Evolutionary conservation across 108 stramenopile species (phyloP), one percentile per base, ranked within the genome.

Genomic region (Skeletonema potamos): DNA sequence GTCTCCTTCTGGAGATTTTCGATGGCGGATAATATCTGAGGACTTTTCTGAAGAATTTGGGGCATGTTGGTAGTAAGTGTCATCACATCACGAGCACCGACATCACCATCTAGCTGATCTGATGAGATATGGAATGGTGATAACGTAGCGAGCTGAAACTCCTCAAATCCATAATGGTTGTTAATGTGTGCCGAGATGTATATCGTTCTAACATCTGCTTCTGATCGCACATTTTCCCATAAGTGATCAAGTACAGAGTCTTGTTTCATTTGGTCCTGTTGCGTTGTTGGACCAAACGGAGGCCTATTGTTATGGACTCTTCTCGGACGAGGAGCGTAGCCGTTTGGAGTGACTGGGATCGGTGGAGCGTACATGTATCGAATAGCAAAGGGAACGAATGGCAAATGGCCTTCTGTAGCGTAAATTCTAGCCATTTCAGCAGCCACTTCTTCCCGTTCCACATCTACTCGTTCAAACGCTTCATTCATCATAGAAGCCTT

Each of bases 161-260:
- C 82, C 34, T 70, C 66, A 27, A 86, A 71, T 15, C 70, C 22
- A 54, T 83, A 87, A 54, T 77, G 64, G 0, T 75, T 73, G 63
- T 90, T 64, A 43, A 87, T 84, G 66, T 90, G 89, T 10, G 83
- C 86, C 20, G 83, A 85, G 7, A 90, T 57, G n/a, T 36, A 65
- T 36, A 87, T 79, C 28, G 83, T 87, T n/a, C 85, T 68, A 9
- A 85, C 62, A 24, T 79, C 68, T 69, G 85, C 58, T 65, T 68
- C 58, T n/a, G 74, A 55, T 33, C 43, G 44, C 22, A 76, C 72
- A 68, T 73, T 75, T 10, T 76, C 69, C 79, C 79, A 81, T 22
- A 81, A 48, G 54, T 81, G 73, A 51, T 70, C 74, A n/a, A 79
- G 30, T 56, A 79, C 72, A 17, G 62, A 34, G 27, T 39, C 61